These are phyloP conservation scores for Agrocybe chaxingu DNA, from an alignment of 768 basidiomycete genomes.

Conservation along the genomic window DNA sequence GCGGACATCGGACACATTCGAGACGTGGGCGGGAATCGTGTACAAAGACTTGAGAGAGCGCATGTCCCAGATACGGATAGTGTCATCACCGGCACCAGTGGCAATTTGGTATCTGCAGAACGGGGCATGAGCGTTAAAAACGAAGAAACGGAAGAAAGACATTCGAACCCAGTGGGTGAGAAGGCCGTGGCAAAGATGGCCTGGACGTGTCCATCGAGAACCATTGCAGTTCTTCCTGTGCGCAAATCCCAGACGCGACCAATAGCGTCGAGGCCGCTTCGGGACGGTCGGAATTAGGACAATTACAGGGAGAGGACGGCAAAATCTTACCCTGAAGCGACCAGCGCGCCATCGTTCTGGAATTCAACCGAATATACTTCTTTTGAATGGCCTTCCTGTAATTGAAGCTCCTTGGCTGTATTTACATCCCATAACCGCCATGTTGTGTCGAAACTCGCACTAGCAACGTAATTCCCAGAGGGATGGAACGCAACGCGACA, in stretches of 20 bases:
- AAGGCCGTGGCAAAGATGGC: slow-evolving; percentile 89
- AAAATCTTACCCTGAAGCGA: slow-evolving; percentile 79
- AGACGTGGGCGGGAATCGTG: slow-evolving; percentile 94
- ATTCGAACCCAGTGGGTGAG: slow-evolving; percentile 89
- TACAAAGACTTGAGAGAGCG: slow-evolving; percentile 89
- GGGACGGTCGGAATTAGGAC: slow-evolving; percentile 4
- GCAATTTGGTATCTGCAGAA: slow-evolving; percentile 87
- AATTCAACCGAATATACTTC: slow-evolving; percentile 97
- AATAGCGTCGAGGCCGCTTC: slow-evolving; percentile 92
- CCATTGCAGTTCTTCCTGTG: slow-evolving; percentile 95
- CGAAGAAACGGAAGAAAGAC: slow-evolving; percentile 6
- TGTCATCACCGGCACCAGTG: slow-evolving; percentile 95
- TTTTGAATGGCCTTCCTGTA: slow-evolving; percentile 97
- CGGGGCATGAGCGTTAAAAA: slow-evolving; percentile 10
- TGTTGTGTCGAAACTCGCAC: slow-evolving; percentile 94
- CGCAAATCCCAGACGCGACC: slow-evolving; percentile 97
- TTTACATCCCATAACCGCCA: slow-evolving; percentile 97
- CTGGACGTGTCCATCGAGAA: slow-evolving; percentile 94
- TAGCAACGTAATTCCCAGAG: slow-evolving; percentile 89
- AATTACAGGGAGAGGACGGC: not conserved
- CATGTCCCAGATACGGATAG: slow-evolving; percentile 98
- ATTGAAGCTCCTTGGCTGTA: slow-evolving; percentile 73
- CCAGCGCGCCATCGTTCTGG: slow-evolving; percentile 90
- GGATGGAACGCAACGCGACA: slow-evolving; percentile 97
- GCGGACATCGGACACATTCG: slow-evolving; percentile 91